phyloP scores from a whole-genome alignment of 2,329 filamentous ascomycete genomes.

The Fusarium sp. region DNA sequence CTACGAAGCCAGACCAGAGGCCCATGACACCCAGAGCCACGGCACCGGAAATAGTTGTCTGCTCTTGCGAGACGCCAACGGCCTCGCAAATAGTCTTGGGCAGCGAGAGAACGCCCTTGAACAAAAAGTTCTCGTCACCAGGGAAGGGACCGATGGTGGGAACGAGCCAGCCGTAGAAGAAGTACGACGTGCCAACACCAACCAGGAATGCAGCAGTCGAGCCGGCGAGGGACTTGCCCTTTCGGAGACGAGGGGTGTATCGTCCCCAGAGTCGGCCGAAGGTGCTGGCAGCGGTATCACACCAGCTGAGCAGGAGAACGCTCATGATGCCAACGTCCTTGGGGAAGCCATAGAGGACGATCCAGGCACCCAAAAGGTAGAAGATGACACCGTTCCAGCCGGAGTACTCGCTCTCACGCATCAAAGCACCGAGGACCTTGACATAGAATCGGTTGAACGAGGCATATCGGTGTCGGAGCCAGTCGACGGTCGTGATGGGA shows the following conservation, averaged over 20 bases:
- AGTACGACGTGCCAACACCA: constrained; percentile 84
- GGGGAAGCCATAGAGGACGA: constrained; percentile 87
- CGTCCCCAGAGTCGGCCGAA: constrained; percentile 91
- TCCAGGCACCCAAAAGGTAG: constrained; percentile 93
- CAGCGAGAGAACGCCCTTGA: constrained; percentile 81
- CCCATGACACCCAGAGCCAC: constrained; percentile 86
- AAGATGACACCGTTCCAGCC: constrained; percentile 98
- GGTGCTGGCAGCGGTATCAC: constrained; percentile 95
- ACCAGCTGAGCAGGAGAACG: constrained; percentile 94
- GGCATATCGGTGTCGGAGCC: constrained; percentile 85
- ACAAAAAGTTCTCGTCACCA: constrained; percentile 82
- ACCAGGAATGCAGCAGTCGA: constrained; percentile 86
- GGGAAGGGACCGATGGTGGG: constrained; percentile 77
- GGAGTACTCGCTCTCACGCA: constrained; percentile 95
- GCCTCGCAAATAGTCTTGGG: constrained; percentile 71
- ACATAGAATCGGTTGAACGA: constrained; percentile 92
- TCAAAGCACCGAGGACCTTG: constrained; percentile 85
- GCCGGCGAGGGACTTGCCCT: constrained; percentile 92
- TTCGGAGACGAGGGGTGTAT: constrained; percentile 87
- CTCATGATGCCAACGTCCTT: constrained; percentile 94
- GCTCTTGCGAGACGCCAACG: constrained; percentile 72
- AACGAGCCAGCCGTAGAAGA: constrained; percentile 91
- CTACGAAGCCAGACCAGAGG: constrained; percentile 88
- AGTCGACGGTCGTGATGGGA: constrained; percentile 86
- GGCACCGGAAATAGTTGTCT: constrained; percentile 77